Percentiles rank a stretch among this genome's conserved stretches.
These are phyloP conservation scores for Penicillium sp. DNA, from an alignment of 2,329 filamentous ascomycete genomes.

Conservation along the genomic window DNA sequence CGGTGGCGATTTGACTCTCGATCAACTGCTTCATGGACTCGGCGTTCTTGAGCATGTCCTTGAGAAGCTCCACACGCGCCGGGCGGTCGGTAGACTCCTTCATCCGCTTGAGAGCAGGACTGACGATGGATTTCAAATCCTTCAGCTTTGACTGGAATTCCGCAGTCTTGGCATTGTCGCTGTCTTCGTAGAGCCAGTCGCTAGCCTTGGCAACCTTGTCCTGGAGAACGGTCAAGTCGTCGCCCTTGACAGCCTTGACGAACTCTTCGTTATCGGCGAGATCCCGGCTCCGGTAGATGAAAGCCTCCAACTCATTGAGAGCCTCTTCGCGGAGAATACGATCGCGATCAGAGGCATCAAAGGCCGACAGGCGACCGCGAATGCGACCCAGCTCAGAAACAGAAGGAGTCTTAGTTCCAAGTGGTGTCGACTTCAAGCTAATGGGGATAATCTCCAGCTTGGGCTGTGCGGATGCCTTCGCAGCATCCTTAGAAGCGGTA, in stretches of 20 bases:
- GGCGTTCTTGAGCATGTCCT: constrained; percentile 69
- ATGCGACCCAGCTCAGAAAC: constrained; percentile 46
- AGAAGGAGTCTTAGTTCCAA: constrained; percentile 40
- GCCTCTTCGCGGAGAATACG: constrained; percentile 78
- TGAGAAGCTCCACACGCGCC: constrained; percentile 63
- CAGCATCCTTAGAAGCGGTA: constrained; percentile 46
- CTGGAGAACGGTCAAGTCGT: constrained; percentile 65
- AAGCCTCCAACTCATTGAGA: constrained; percentile 88
- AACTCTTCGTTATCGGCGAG: constrained; percentile 76
- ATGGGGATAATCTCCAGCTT: constrained; percentile 54
- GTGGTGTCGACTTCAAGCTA: constrained; percentile 49
- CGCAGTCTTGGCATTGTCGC: constrained; percentile 70
- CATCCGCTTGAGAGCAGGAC: constrained; percentile 72
- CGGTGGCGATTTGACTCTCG: constrained; percentile 69
- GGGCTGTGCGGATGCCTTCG: constrained; percentile 42
- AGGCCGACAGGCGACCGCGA: constrained; percentile 74
- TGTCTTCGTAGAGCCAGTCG: constrained; percentile 90
- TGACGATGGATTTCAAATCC: constrained; percentile 72
- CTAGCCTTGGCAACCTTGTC: constrained; percentile 66
- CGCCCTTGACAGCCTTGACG: constrained; percentile 65
- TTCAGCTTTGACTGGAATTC: constrained; percentile 75
- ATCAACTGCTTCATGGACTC: constrained; percentile 69
- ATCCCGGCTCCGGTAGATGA: constrained; percentile 85
- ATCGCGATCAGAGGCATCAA: constrained; percentile 79
- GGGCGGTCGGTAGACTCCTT: constrained; percentile 72